These are phyloP conservation scores for Leccinum ponderosum DNA, from an alignment of 1,284 basidiomycete genomes.

Conservation along the genomic window DNA sequence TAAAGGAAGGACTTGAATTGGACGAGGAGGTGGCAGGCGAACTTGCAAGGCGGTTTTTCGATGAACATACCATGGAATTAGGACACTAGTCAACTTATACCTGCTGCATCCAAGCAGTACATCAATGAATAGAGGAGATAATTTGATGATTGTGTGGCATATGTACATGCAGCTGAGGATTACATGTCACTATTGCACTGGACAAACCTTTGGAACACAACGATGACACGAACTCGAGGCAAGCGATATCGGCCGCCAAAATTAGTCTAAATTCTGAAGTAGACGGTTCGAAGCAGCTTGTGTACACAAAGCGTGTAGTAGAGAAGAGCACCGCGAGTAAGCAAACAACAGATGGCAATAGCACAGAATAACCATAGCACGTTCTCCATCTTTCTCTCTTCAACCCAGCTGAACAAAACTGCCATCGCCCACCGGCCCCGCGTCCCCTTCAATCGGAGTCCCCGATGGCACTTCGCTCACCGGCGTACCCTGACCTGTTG, in stretches of 20 bases:
- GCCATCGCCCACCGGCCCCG: slow-evolving; percentile 47
- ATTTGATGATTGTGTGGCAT: background rate
- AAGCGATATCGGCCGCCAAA: background rate
- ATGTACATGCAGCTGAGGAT: background rate
- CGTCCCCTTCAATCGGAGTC: slow-evolving; percentile 40
- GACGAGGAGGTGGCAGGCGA: slow-evolving; percentile 8
- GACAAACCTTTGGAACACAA: background rate
- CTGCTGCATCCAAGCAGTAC: background rate
- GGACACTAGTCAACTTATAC: background rate
- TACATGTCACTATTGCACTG: background rate
- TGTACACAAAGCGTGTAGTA: slow-evolving; percentile 18
- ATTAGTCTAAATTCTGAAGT: slow-evolving; percentile 12
- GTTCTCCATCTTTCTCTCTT: slow-evolving; percentile 2
- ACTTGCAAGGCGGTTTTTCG: slow-evolving; percentile 14
- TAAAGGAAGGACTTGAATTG: slow-evolving; percentile 14
- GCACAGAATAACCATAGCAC: slow-evolving; percentile 30
- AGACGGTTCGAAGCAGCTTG: slow-evolving; percentile 9
- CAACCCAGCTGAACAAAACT: slow-evolving; percentile 45
- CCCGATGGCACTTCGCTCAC: slow-evolving; percentile 49
- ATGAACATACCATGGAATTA: slow-evolving; percentile 11
- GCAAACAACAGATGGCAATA: slow-evolving; percentile 24
- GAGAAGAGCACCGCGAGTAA: slow-evolving; percentile 6
- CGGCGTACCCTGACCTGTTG: slow-evolving; percentile 57
- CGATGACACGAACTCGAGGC: background rate
- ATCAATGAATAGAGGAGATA: background rate